Evolutionary conservation across 176 grass and related monocot species (phyloP).

Genomic region (Melocanna baccifera): DNA sequence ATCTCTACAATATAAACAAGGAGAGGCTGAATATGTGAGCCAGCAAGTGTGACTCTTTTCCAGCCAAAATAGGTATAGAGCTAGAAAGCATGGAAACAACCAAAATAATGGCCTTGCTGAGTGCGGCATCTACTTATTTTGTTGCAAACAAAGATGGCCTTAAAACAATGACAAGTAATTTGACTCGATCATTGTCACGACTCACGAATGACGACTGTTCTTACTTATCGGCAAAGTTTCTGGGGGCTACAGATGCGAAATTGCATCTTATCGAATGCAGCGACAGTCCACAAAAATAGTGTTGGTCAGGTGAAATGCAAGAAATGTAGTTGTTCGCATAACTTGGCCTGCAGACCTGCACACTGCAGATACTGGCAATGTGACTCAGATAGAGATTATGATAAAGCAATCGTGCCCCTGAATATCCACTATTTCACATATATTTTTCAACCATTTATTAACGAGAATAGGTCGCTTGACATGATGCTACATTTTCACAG

Average conservation of each 20-base stretch:
- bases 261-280: not conserved
- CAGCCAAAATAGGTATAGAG: not conserved
- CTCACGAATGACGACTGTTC: not conserved
- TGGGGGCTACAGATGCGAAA: not conserved
- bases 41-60: not conserved
- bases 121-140: not conserved
- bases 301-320: conserved; percentile 1
- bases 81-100: not conserved
- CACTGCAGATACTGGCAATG: not conserved
- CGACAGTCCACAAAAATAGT: not conserved
- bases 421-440: not conserved
- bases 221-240: not conserved
- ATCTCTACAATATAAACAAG: not conserved
- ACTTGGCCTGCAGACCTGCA: not conserved
- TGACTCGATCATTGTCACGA: not conserved
- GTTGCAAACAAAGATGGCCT: not conserved
- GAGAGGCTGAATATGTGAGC: not conserved
- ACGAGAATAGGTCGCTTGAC: not conserved
- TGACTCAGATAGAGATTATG: not conserved
- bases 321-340: not conserved
- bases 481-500: conserved; percentile 46
- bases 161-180: not conserved
- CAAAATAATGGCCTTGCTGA: not conserved
- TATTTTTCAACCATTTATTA: not conserved
- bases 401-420: not conserved